Base-by-base conservation (phyloP, 306 rosid species). In the Trichosanthes truncata region DNA sequence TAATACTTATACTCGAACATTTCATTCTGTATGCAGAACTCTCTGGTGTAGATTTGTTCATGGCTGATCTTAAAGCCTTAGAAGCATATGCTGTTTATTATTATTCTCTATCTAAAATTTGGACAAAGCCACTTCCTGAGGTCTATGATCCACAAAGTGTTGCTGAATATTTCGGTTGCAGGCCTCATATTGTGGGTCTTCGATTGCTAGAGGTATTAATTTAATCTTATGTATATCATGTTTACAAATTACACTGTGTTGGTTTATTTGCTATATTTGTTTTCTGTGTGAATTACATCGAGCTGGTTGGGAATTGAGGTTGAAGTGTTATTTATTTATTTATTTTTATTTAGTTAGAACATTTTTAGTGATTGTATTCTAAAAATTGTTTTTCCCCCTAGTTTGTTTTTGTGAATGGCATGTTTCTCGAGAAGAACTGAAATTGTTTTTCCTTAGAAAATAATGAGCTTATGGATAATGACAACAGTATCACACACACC, bases 41-140 rank as follows among this genome's bases (percentile, higher is more conserved):
- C 76, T 71, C 96, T 80, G 93, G 89, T 75, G 87, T 91, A 29
- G 97, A 94, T 84, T 82, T 94, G 86, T 83, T 94, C 46, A 82
- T 89, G 92, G 89, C 89, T 79, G 98, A 94, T 84, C 91, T 92
- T 62, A 90, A 89, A 79, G 98, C 97, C 43, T 80, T 92, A 82
- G 93, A 94, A 87, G 88, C 93, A 60, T 92, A 92, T 68, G 94
- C 90, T 73, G 76, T 83, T 52, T 94, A 92, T 83, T 91, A 87
- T 78, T 92, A 89, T 72, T 82, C 78, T 81, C 79, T 84, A 63
- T 87, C 94, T 48, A 92, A 89, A 87, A 36, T 88, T 21, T 94
- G 98, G 97, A 88, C 98, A 33, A 94, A 84, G 79, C 98, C 98
- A 17, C 97, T 92, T 78, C 98, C 98, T 55, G 92, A 91, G 89